Evolutionary conservation across 179 eudicot species (phyloP).

Genomic region (Spergularia azorica): DNA sequence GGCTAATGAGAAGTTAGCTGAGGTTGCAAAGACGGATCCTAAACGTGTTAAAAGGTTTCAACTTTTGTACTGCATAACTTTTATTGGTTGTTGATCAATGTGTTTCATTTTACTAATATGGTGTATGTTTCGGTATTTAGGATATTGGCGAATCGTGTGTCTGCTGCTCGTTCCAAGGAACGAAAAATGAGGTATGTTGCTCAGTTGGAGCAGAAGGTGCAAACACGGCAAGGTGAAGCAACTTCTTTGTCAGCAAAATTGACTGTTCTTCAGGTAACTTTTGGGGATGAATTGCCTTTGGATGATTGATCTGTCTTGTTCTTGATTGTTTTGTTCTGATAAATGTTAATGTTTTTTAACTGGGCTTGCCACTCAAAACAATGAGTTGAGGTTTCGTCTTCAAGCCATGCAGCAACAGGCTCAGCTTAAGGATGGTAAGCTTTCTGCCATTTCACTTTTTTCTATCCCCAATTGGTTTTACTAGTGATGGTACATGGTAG

Average conservation of each 20-base stretch:
- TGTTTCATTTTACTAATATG: slow-evolving; percentile 2
- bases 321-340: neutral
- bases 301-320: neutral
- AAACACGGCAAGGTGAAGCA: slow-evolving; percentile 42
- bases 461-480: neutral
- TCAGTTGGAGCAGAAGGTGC: slow-evolving; percentile 51
- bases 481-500: slow-evolving; percentile 6
- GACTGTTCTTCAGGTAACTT: slow-evolving; percentile 40
- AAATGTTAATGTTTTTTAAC: no score
- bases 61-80: neutral
- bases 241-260: slow-evolving; percentile 43
- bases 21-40: slow-evolving; percentile 44
- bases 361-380: slow-evolving; percentile 46
- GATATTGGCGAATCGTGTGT: slow-evolving; percentile 60
- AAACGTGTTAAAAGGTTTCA: slow-evolving; percentile 48
- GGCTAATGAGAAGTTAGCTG: slow-evolving; percentile 46
- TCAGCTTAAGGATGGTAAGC: slow-evolving; percentile 59
- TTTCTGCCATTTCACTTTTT: neutral
- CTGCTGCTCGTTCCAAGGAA: slow-evolving; percentile 60
- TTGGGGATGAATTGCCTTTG: neutral
- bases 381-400: slow-evolving; percentile 53
- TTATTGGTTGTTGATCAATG: neutral
- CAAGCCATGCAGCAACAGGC: slow-evolving; percentile 66
- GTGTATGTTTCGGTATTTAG: slow-evolving; percentile 21
- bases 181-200: slow-evolving; percentile 44